Evolutionary conservation across 2,329 filamentous ascomycete species (phyloP), one percentile per base, ranked within the genome.

Genomic region (Metarhizium guizhouense): DNA sequence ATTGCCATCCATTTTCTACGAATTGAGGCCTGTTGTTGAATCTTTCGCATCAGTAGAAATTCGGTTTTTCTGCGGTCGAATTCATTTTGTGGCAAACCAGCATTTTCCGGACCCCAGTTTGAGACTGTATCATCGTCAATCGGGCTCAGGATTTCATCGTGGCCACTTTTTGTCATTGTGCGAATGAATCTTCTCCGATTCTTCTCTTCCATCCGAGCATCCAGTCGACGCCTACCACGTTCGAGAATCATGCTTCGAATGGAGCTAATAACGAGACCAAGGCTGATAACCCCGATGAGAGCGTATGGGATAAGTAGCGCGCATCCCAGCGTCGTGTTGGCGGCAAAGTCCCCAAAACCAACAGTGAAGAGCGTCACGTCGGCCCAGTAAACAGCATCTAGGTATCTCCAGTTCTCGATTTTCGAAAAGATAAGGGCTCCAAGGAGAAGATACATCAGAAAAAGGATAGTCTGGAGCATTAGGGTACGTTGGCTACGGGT

Each of bases 391-490:
- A 92, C 74, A 3, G 84, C 83, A 63, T 96, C 89, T 1, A 89
- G 81, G 64, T 87, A 96, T 20, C 77, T 74, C 85, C 91, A 94
- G 3, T 72, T 78, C 58, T 95, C 86, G 3, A 94, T 78, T 2
- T 74, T 75, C 6, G 83, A 82, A 65, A 94, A 96, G 0, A 95
- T 73, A 0, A 85, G 80, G 0, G 86, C 90, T 1, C 92, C 92
- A 2, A 90, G 71, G 0, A 88, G 83, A 0, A 96, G 74, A 76
- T 94, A 96, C 51, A 89, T 72, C 53, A 95, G 85, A 65, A 95
- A 89, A 55, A 88, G 75, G 70, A 95, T 95, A 1, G 90, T 95
- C 70, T 96, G 92, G 32, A 96, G 72, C 76, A 96, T 96, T 25
- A 96, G 74, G 0, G 90, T 96, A 10, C 92, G 82, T 69, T 96